Evolutionary conservation across 352 stramenopile species (phyloP), one percentile per base, ranked within the genome.

Genomic region (Phytopythium sindhum): DNA sequence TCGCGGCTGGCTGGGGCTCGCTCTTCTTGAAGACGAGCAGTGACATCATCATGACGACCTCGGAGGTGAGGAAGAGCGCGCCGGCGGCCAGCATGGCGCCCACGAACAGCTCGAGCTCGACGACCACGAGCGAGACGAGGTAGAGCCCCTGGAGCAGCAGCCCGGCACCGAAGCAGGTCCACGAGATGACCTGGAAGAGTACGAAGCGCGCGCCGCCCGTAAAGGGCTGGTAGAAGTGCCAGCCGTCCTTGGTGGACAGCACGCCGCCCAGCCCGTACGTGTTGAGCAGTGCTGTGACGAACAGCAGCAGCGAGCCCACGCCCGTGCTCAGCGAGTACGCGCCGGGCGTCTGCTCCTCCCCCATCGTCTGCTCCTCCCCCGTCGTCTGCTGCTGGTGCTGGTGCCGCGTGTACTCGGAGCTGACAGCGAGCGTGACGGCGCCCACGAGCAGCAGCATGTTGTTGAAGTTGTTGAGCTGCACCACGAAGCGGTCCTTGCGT

Each of bases 211-310:
- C 77, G 29, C 86, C 86, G n/a, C 86, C 86, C 35, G 80, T 78
- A 57, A 95, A 92, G 15, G 86, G 86, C 62, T 95, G 86, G 63
- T 81, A 95, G 60, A 95, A 95, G 51, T 75, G 84, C 87, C 87
- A 95, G 0, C 80, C 81, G n/a, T 77, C 73, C 42, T 91, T 89
- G 14, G 81, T 85, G 19, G 78, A 84, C 17, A 95, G 63, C 23
- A 91, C 60, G 19, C 85, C 87, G 56, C 83, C 83, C 24, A 95
- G 73, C 7, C 85, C 85, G 65, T 95, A 95, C 52, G 87, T 95
- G 74, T 89, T 95, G 60, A 91, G 79, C 21, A 91, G 64, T 5
- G 84, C 83, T 14, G 85, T 90, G n/a, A 93, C 62, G 45, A 90
- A 88, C 4, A 95, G 72, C 11, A 75, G 66, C 15, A 93, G 67